A percentile compares a stretch with the other conserved stretches of the same genome.
These are phyloP conservation scores for Lentinula sp. DNA, from an alignment of 768 basidiomycete genomes.

Conservation along the genomic window DNA sequence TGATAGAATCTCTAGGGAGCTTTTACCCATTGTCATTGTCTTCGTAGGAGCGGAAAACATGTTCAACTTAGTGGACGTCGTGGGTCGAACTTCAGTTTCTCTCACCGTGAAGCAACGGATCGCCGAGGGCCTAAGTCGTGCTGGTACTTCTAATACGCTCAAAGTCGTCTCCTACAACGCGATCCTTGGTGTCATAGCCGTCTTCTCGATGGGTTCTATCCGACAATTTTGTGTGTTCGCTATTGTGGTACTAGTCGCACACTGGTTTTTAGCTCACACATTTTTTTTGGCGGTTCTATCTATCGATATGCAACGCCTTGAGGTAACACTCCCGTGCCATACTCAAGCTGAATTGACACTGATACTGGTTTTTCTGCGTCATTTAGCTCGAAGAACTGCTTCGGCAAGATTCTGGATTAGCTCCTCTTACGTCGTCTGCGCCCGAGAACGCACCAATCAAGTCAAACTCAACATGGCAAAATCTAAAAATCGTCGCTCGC, in stretches of 20 bases:
- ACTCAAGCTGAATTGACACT: background rate
- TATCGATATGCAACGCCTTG: slow-evolving; percentile 92
- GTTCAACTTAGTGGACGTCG: slow-evolving; percentile 88
- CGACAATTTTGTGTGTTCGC: slow-evolving; percentile 93
- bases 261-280: slow-evolving; percentile 96
- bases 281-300: slow-evolving; percentile 94
- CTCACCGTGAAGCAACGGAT: slow-evolving; percentile 89
- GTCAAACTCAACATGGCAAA: slow-evolving; percentile 37
- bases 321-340: slow-evolving; percentile 32
- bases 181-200: slow-evolving; percentile 70
- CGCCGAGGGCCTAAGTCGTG: slow-evolving; percentile 81
- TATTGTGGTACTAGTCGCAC: slow-evolving; percentile 89
- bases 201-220: slow-evolving; percentile 73
- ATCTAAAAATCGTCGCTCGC: slow-evolving; percentile 33
- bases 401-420: slow-evolving; percentile 57
- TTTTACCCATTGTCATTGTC: slow-evolving; percentile 89
- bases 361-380: slow-evolving; percentile 6
- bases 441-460: slow-evolving; percentile 25
- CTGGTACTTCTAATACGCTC: slow-evolving; percentile 87
- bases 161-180: slow-evolving; percentile 86
- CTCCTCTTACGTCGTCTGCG: slow-evolving; percentile 29
- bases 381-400: slow-evolving; percentile 78
- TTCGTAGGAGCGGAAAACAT: slow-evolving; percentile 98
- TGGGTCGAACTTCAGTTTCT: slow-evolving; percentile 78
- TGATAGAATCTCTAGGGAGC: slow-evolving; percentile 45